phyloP scores from a whole-genome alignment of 192 early-diverging fungal genomes.

The Gorgonomyces haynaldii region DNA sequence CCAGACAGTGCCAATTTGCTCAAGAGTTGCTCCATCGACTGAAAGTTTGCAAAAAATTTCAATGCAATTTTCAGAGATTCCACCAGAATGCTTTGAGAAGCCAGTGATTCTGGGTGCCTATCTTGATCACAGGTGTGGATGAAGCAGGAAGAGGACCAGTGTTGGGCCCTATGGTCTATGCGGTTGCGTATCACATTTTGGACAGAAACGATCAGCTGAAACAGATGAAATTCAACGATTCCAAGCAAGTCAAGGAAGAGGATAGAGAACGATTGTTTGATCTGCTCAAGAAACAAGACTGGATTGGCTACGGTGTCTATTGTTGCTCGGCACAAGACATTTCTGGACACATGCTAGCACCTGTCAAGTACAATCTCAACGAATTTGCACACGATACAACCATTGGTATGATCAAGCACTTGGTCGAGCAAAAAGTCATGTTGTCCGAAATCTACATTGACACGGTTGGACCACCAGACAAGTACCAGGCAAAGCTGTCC shows the following conservation, averaged over 20 bases:
- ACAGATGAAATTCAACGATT: constrained; percentile 80
- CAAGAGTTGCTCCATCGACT: too few species aligned
- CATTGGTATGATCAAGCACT: constrained; percentile 63
- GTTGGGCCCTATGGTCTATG: constrained; percentile 95
- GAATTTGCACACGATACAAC: constrained; percentile 88
- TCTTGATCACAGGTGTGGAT: constrained; percentile 90
- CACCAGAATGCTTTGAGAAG: too few species aligned
- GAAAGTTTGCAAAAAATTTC: too few species aligned
- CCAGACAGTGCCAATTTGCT: too few species aligned
- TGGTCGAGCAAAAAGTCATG: constrained; percentile 49
- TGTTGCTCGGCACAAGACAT: constrained; percentile 84
- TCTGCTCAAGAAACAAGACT: constrained; percentile 41
- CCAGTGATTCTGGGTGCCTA: too few species aligned
- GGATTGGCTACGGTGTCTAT: constrained; percentile 75
- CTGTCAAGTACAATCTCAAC: constrained; percentile 85
- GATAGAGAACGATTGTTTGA: constrained; percentile 61
- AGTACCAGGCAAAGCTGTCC: constrained; percentile 70
- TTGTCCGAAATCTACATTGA: constrained; percentile 83
- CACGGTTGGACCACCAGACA: constrained; percentile 82
- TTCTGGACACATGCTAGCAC: constrained; percentile 72
- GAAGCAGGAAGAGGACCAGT: constrained; percentile 97
- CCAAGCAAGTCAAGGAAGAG: constrained; percentile 79
- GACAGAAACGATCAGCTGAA: constrained; percentile 52
- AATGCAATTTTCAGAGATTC: too few species aligned
- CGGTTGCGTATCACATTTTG: constrained; percentile 66